These are phyloP conservation scores for Cystobasidium slooffiae DNA, from an alignment of 1,284 basidiomycete genomes.

Conservation along the genomic window DNA sequence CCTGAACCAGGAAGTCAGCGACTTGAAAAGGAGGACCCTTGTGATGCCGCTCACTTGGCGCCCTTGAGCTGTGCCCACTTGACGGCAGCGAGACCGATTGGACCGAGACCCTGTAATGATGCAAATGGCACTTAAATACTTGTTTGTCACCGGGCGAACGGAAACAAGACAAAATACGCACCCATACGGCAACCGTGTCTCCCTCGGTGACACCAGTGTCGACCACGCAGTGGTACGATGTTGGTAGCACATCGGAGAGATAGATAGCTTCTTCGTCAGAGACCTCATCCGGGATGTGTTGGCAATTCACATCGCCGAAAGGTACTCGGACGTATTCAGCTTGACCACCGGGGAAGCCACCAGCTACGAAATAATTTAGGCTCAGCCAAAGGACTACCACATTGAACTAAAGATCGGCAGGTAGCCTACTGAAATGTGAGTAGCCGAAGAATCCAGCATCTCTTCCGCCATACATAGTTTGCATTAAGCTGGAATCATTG, in stretches of 20 bases:
- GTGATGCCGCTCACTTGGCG: no score
- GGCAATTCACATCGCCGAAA: conserved; percentile 69
- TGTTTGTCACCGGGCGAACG: no score
- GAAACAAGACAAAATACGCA: no score
- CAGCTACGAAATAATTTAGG: no score
- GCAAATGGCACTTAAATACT: no score
- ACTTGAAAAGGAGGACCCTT: no score
- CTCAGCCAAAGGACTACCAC: no score
- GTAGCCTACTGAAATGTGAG: conserved; percentile 51
- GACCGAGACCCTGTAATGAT: conserved; percentile 69
- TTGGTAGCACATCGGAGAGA: conserved; percentile 50
- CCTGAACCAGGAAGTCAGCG: not conserved
- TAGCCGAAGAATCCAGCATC: conserved; percentile 73
- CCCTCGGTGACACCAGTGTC: conserved; percentile 71
- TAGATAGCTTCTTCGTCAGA: conserved; percentile 64
- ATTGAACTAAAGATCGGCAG: no score
- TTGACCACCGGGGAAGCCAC: conserved; percentile 75
- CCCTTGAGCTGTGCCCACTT: conserved; percentile 70
- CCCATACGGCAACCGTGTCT: no score
- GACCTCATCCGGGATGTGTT: conserved; percentile 70
- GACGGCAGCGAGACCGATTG: conserved; percentile 62
- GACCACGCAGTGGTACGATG: conserved; percentile 71
- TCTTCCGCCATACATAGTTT: conserved; percentile 70
- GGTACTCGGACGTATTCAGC: conserved; percentile 64
- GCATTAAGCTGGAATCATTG: conserved; percentile 68